phyloP scores from a whole-genome alignment of 192 early-diverging fungal genomes.

The Backusella australiensis region DNA sequence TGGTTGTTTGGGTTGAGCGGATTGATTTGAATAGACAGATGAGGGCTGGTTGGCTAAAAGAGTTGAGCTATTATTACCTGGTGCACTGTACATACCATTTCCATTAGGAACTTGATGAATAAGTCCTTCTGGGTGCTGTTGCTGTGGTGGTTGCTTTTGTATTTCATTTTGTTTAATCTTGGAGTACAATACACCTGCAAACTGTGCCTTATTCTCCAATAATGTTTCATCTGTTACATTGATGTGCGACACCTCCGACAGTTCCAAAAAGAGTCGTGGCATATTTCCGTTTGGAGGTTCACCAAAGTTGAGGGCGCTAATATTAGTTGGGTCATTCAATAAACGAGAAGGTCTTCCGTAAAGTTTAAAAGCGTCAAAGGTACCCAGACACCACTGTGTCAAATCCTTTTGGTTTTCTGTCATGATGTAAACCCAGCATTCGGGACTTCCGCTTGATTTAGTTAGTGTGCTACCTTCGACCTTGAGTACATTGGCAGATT shows the following conservation, averaged over 20 bases:
- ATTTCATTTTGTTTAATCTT: slow-evolving; percentile 6
- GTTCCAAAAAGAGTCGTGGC: slow-evolving; percentile 31
- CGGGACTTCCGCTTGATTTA: not conserved
- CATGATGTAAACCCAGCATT: slow-evolving; percentile 25
- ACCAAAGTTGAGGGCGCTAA: slow-evolving; percentile 29
- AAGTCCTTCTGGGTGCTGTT: not conserved
- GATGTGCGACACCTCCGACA: slow-evolving; percentile 13
- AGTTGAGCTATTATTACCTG: not conserved
- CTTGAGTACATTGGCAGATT: slow-evolving; percentile 36
- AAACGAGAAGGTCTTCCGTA: slow-evolving; percentile 42
- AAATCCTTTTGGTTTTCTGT: slow-evolving; percentile 34
- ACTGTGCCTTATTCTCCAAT: slow-evolving; percentile 14
- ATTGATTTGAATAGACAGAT: not conserved
- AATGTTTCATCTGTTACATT: not conserved
- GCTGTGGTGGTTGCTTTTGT: not conserved
- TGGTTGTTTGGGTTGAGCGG: not conserved
- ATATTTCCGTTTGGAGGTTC: not conserved
- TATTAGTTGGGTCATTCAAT: slow-evolving; percentile 26
- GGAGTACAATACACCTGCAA: not conserved
- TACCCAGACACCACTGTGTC: slow-evolving; percentile 38
- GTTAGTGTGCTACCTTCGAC: slow-evolving; percentile 35
- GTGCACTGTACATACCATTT: not conserved
- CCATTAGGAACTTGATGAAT: slow-evolving; percentile 4
- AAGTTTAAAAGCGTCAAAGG: slow-evolving; percentile 44
- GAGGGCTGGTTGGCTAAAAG: not conserved